A percentile compares a stretch with the other conserved stretches of the same genome.
These are phyloP conservation scores for Moesziomyces globuligerus DNA, from an alignment of 1,284 basidiomycete genomes.

Conservation along the genomic window DNA sequence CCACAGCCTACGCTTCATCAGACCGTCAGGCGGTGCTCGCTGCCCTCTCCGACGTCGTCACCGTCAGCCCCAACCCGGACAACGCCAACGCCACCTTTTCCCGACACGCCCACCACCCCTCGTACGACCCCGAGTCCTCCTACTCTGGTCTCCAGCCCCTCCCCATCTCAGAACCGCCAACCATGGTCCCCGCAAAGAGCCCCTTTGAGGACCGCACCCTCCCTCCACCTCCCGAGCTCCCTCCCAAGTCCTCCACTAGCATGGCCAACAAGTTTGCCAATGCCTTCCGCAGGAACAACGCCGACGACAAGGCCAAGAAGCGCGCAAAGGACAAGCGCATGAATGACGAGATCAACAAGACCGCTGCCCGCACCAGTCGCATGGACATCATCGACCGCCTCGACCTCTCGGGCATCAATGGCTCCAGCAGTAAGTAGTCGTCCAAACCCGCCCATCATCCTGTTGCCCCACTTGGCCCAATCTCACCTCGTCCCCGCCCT, in stretches of 20 bases:
- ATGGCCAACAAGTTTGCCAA: conserved; percentile 55
- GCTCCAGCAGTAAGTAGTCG: conserved; percentile 51
- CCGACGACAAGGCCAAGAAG: conserved; percentile 56
- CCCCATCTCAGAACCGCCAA: conserved; percentile 28
- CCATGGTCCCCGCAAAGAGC: conserved; percentile 51
- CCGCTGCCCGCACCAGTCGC: conserved; percentile 36
- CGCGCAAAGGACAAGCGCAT: conserved; percentile 50
- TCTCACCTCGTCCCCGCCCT: too few species aligned
- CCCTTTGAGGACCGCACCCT: conserved; percentile 46
- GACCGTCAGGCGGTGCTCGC: conserved; percentile 47
- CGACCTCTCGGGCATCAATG: conserved; percentile 61
- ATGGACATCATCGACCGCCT: conserved; percentile 66
- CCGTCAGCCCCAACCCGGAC: conserved; percentile 29
- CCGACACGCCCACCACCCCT: conserved; percentile 23
- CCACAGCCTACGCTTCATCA: conserved; percentile 22
- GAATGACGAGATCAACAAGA: conserved; percentile 47
- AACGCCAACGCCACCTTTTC: conserved; percentile 13
- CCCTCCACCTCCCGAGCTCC: conserved; percentile 35
- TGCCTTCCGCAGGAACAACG: conserved; percentile 52
- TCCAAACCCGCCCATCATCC: neutral
- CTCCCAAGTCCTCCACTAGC: conserved; percentile 24
- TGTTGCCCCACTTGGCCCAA: too few species aligned
- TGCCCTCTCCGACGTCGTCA: conserved; percentile 60
- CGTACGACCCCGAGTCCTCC: conserved; percentile 34
- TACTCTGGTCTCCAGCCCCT: conserved; percentile 45